Conservation (phyloP, 2,329 filamentous ascomycete genomes). For the Stemphylium vesicarium region DNA sequence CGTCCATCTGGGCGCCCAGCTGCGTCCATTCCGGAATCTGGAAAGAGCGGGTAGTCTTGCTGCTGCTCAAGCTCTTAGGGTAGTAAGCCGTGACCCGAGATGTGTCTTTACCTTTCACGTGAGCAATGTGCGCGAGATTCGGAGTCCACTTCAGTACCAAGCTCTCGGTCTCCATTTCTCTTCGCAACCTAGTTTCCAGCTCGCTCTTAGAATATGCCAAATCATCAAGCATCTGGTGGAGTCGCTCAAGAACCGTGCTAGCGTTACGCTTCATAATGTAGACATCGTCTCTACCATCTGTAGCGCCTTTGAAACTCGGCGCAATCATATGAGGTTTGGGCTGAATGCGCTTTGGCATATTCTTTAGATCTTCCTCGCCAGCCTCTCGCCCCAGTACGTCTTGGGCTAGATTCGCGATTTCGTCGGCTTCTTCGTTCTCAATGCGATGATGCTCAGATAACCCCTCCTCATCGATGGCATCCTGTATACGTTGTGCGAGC, state of each 20-base stretch:
- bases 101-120: slow-evolving; percentile 80
- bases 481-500: slow-evolving; percentile 73
- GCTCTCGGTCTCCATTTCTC: slow-evolving; percentile 57
- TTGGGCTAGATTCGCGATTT: slow-evolving; percentile 76
- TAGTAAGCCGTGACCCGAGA: slow-evolving; percentile 44
- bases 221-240: slow-evolving; percentile 71
- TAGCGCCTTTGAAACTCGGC: slow-evolving; percentile 43
- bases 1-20: slow-evolving; percentile 80
- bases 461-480: slow-evolving; percentile 91
- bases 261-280: slow-evolving; percentile 72
- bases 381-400: slow-evolving; percentile 70
- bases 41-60: slow-evolving; percentile 84
- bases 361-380: slow-evolving; percentile 62
- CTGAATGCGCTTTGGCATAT: slow-evolving; percentile 46
- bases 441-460: slow-evolving; percentile 79
- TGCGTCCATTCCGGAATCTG: slow-evolving; percentile 83
- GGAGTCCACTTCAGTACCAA: slow-evolving; percentile 87
- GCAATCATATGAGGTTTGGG: slow-evolving; percentile 42
- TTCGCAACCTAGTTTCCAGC: slow-evolving; percentile 67
- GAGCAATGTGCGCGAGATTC: slow-evolving; percentile 85
- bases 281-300: slow-evolving; percentile 56
- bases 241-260: slow-evolving; percentile 66
- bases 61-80: slow-evolving; percentile 71
- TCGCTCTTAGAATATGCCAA: slow-evolving; percentile 66
- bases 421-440: slow-evolving; percentile 73